A percentile compares a stretch with the other conserved stretches of the same genome.
Evolutionary conservation across 345 rosid species (phyloP).

Genomic region (Sonneratia alba): DNA sequence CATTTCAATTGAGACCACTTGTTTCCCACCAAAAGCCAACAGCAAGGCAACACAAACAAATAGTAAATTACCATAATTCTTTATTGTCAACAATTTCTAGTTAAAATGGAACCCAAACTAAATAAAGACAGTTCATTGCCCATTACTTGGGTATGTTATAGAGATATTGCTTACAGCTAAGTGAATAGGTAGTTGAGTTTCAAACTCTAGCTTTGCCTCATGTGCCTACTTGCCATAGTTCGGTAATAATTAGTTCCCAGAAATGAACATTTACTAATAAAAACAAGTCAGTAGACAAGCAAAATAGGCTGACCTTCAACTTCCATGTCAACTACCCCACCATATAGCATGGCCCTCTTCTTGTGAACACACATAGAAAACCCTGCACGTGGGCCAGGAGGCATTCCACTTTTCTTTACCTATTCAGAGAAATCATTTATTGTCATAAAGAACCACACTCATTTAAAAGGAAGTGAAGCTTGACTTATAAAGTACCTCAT

Average conservation of each 20-base stretch:
- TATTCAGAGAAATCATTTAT: constrained; percentile 15
- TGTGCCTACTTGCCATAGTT: not conserved
- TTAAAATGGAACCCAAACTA: too few relatives aligned
- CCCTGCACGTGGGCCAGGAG: constrained; percentile 93
- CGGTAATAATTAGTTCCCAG: not conserved
- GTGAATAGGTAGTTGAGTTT: not conserved
- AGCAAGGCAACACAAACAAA: too few relatives aligned
- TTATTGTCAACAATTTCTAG: too few relatives aligned
- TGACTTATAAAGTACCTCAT: not conserved
- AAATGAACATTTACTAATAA: not conserved
- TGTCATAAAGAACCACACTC: not conserved
- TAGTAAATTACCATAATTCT: too few relatives aligned
- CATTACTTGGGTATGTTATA: too few relatives aligned
- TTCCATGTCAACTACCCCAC: constrained; percentile 97
- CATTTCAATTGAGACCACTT: too few relatives aligned
- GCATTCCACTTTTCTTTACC: constrained; percentile 96
- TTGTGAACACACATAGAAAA: constrained; percentile 90
- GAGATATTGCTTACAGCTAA: not conserved
- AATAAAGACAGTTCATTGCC: too few relatives aligned
- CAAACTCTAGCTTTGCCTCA: not conserved
- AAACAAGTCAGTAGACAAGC: not conserved
- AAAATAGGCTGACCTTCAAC: constrained; percentile 52
- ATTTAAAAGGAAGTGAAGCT: not conserved
- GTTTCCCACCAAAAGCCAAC: too few relatives aligned
- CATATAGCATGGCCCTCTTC: constrained; percentile 87